Evolutionary conservation across 2,329 filamentous ascomycete species (phyloP), one percentile per base, ranked within the genome.

Genomic region (Myriosclerotinia scirpicola): DNA sequence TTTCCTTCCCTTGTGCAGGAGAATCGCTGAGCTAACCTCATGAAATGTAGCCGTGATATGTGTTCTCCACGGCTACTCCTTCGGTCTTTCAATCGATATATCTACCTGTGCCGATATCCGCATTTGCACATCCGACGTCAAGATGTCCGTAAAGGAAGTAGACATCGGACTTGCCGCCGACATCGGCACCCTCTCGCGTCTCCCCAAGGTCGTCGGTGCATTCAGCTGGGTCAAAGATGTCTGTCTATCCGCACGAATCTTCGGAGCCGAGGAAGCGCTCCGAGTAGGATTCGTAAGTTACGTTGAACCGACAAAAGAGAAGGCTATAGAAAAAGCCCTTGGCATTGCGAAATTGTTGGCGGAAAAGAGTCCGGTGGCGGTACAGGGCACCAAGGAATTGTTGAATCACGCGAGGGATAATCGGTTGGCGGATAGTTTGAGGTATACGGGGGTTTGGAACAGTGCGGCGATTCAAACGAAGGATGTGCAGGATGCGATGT

Each of bases 371-470:
- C 94, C 94, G 0, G 88, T 98, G 30, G 93, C 92, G 1, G 90
- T 94, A 70, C 87, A 92, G 80, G 89, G 91, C 7, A 96, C 93
- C 11, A 97, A 97, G 81, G 90, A 95, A 79, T 79, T 96, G 69
- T 76, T 97, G 75, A 93, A 95, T 78, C 92, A 89, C 75, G 90
- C 89, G 44, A 84, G 91, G 73, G 93, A 96, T 77, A 87, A 93
- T 76, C 82, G 84, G 2, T 86, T 96, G 38, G 85, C 85, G 55
- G 92, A 96, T 72, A 92, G 89, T 56, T 79, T 98, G 76, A 86
- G 86, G 67, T 97, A 97, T 78, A 96, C 93, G 5, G 84, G 86
- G 14, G 84, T 95, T 1, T 97, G 93, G 94, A 98, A 98, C 76
- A 85, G 87, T 72, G 90, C 87, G 2, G 90, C 91, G 75, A 76